Conservation (phyloP, 2,329 filamentous ascomycete genomes). For the Trichoderma koningii region DNA sequence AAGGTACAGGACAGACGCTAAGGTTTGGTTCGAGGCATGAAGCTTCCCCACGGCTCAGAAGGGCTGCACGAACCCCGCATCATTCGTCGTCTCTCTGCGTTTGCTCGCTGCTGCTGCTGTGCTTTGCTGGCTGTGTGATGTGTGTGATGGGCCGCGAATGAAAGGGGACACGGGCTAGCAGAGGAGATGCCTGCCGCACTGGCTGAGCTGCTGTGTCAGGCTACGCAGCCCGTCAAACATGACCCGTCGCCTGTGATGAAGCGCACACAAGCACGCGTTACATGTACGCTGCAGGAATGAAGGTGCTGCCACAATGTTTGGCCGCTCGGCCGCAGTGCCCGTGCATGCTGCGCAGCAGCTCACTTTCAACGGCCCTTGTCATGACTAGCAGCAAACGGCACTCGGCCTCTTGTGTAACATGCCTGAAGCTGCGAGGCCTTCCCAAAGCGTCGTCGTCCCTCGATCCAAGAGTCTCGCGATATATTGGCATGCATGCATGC, state of each 20-base stretch:
- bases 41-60: slow-evolving; percentile 7
- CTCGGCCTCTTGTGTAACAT: background rate
- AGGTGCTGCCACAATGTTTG: slow-evolving; percentile 8
- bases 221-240: slow-evolving; percentile 8
- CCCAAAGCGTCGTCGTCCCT: slow-evolving; percentile 13
- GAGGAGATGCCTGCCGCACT: slow-evolving; percentile 8
- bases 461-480: slow-evolving; percentile 11
- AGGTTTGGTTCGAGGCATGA: background rate
- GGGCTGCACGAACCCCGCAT: slow-evolving; percentile 17
- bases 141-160: background rate
- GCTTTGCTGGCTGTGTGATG: background rate
- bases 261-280: no score
- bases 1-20: background rate
- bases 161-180: slow-evolving; percentile 1
- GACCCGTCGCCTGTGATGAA: background rate
- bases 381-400: no score
- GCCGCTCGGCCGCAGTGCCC: slow-evolving; percentile 14
- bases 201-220: background rate
- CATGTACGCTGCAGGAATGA: background rate
- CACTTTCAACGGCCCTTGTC: background rate
- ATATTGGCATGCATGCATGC: background rate
- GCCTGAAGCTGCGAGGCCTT: background rate
- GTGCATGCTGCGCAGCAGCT: slow-evolving; percentile 1
- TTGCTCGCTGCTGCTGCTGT: background rate
- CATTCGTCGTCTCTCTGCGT: background rate